Conservation (phyloP, 768 basidiomycete genomes). For the Pilatotrama ljubarskyi region DNA sequence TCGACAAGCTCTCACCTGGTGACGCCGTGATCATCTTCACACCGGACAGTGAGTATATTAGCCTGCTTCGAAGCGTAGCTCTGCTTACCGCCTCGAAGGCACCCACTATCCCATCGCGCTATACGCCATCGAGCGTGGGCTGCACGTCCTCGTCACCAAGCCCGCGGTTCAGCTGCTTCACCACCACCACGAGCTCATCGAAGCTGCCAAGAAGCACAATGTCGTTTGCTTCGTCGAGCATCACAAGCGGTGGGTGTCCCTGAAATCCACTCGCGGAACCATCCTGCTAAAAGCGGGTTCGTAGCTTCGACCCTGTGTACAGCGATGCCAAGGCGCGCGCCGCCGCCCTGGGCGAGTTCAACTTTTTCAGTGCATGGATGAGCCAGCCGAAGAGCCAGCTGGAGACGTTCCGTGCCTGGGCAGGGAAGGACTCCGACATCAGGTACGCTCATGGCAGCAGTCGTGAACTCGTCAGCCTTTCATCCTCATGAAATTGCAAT, state of each 20-base stretch:
- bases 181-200: conserved; percentile 79
- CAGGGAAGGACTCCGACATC: conserved; percentile 92
- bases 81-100: conserved; percentile 37
- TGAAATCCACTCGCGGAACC: background rate
- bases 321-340: conserved; percentile 85
- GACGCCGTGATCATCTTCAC: conserved; percentile 94
- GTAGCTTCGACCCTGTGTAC: conserved; percentile 86
- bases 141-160: conserved; percentile 92
- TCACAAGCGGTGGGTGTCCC: conserved; percentile 67
- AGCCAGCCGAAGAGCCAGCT: conserved; percentile 94
- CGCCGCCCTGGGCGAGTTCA: conserved; percentile 81
- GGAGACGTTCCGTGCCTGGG: conserved; percentile 94
- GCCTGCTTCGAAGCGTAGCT: background rate
- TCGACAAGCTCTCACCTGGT: conserved; percentile 73
- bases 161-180: conserved; percentile 85
- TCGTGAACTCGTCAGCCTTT: background rate
- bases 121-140: conserved; percentile 80
- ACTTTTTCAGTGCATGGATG: conserved; percentile 98
- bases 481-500: background rate
- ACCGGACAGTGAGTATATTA: conserved; percentile 67
- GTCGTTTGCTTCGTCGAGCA: conserved; percentile 94
- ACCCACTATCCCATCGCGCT: conserved; percentile 86
- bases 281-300: conserved; percentile 1
- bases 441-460: conserved; percentile 44
- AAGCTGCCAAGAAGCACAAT: conserved; percentile 73